These are phyloP conservation scores for Hibiscus tridactylites DNA, from an alignment of 345 rosid genomes.

Conservation along the genomic window DNA sequence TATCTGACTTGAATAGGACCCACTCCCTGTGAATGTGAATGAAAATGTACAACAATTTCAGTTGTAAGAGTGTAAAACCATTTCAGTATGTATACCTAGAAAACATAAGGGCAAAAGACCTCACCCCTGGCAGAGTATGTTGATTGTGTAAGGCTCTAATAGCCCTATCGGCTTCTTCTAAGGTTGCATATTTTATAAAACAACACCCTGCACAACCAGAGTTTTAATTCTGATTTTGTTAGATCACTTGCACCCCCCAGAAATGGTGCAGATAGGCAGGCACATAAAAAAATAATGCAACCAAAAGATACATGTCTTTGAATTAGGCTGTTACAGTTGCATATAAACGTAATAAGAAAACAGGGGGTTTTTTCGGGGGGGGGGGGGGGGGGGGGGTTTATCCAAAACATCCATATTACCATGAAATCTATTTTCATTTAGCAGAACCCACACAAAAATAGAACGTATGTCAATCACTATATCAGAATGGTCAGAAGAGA, in stretches of 20 bases:
- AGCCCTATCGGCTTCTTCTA: constrained; percentile 93
- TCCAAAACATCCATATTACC: constrained; percentile 6
- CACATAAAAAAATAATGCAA: constrained; percentile 10
- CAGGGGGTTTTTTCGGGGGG: background rate
- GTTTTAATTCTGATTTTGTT: constrained; percentile 34
- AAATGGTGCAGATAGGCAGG: constrained; percentile 7
- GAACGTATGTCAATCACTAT: background rate
- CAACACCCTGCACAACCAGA: constrained; percentile 83
- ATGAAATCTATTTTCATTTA: constrained; percentile 7
- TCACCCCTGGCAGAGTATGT: constrained; percentile 86
- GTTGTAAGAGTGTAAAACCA: background rate
- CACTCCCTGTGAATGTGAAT: constrained; percentile 52
- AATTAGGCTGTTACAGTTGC: constrained; percentile 1
- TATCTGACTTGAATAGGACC: constrained; percentile 97
- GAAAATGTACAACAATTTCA: constrained; percentile 11
- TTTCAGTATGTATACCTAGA: background rate
- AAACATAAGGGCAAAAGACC: constrained; percentile 15
- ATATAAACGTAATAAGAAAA: background rate
- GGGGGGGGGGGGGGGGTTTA: background rate
- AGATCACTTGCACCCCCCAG: constrained; percentile 18
- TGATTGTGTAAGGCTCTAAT: constrained; percentile 94
- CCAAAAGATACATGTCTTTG: constrained; percentile 6
- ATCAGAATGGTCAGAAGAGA: background rate
- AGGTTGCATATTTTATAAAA: constrained; percentile 88
- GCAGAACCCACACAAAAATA: background rate